These are phyloP conservation scores for Kwoniella sp. DNA, from an alignment of 768 basidiomycete species.

Conservation along the genomic window DNA sequence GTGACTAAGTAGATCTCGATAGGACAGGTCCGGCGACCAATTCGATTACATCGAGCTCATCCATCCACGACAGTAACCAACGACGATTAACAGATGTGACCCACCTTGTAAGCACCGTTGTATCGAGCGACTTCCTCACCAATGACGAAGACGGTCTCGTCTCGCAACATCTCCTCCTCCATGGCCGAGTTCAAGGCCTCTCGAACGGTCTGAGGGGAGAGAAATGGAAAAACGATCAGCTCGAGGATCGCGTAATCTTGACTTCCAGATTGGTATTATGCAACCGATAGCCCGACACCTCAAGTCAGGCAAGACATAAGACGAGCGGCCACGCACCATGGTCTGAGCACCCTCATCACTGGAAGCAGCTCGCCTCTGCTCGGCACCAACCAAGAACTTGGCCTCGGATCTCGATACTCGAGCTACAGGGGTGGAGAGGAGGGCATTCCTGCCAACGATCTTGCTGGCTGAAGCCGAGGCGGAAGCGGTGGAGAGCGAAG, in stretches of 20 bases:
- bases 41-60: too few species aligned
- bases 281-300: too few species aligned
- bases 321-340: constrained; percentile 47
- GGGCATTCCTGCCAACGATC: constrained; percentile 41
- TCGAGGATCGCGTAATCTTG: too few species aligned
- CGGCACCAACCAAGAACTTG: constrained; percentile 40
- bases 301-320: not conserved
- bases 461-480: constrained; percentile 16
- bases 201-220: constrained; percentile 73
- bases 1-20: too few species aligned
- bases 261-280: too few species aligned
- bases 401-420: constrained; percentile 44
- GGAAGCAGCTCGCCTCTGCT: constrained; percentile 40
- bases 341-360: constrained; percentile 44
- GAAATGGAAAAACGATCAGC: not conserved
- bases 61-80: too few species aligned
- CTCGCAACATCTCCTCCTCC: constrained; percentile 99
- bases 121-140: constrained; percentile 99
- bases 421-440: constrained; percentile 45
- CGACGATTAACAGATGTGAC: constrained; percentile 10
- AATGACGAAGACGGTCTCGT: constrained; percentile 90
- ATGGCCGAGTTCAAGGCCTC: constrained; percentile 96
- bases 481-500: constrained; percentile 24
- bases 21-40: too few species aligned
- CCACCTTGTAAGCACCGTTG: constrained; percentile 63